A percentile compares a stretch with the other conserved stretches of the same genome.
phyloP scores from a whole-genome alignment of 169 alveolate species.

The Plasmodium coatneyi region DNA sequence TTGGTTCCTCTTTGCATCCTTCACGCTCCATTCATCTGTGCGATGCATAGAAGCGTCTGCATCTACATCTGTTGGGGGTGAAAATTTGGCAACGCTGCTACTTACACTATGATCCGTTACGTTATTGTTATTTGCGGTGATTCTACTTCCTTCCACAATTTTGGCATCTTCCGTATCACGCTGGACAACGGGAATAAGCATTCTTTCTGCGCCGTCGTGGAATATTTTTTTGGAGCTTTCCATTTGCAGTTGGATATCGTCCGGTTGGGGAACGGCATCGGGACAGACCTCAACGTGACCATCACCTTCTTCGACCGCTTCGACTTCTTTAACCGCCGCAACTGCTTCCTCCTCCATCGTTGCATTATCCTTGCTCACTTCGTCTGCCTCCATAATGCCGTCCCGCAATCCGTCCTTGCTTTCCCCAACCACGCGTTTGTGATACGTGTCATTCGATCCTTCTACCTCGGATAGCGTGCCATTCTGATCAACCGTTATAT shows the following conservation, averaged over 20 bases:
- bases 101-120: neutral
- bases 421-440: neutral
- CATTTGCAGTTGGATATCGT: neutral
- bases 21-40: neutral
- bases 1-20: neutral
- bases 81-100: neutral
- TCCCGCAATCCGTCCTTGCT: neutral
- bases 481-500: neutral
- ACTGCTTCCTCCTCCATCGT: neutral
- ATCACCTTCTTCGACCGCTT: neutral
- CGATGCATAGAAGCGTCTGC: neutral
- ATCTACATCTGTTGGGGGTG: neutral
- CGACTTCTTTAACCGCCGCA: neutral
- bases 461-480: neutral
- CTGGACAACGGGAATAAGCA: neutral
- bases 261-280: neutral
- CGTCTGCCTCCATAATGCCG: neutral
- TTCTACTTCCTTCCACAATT: neutral
- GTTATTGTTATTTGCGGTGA: neutral
- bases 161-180: neutral
- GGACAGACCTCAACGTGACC: neutral
- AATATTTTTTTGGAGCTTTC: neutral
- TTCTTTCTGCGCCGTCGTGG: neutral
- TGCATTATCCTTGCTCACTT: neutral
- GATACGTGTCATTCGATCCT: neutral